phyloP scores from a whole-genome alignment of 2,329 filamentous ascomycete species.

The Hypoxylon sp. region DNA sequence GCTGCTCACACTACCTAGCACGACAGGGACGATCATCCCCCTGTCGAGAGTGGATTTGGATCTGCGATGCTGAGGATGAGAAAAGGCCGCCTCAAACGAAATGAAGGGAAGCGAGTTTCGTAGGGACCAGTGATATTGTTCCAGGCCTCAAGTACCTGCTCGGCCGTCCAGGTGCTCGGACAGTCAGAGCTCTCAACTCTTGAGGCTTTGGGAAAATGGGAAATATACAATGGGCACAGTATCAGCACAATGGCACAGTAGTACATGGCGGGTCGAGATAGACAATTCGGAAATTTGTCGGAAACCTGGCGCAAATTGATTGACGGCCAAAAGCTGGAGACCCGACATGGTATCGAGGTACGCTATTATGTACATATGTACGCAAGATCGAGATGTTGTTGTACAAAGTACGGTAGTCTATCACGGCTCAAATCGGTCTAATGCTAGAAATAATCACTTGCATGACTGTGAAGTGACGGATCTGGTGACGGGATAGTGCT shows the following conservation, averaged over 20 bases:
- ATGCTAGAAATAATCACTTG: conserved; percentile 21
- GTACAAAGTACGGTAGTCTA: neutral
- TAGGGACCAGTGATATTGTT: conserved; percentile 20
- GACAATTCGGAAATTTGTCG: conserved; percentile 11
- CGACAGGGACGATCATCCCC: no score
- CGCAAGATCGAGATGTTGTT: no score
- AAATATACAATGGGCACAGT: no score
- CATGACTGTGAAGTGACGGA: conserved; percentile 31
- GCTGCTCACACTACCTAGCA: conserved; percentile 18
- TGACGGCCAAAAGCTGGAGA: conserved; percentile 17
- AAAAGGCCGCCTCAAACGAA: conserved; percentile 34
- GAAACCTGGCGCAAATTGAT: neutral
- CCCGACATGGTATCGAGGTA: conserved; percentile 11
- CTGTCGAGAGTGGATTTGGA: conserved; percentile 21
- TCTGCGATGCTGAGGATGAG: conserved; percentile 21
- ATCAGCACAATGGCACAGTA: no score
- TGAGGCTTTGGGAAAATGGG: no score
- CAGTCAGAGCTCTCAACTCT: no score
- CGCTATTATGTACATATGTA: conserved; percentile 4
- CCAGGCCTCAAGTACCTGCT: conserved; percentile 8
- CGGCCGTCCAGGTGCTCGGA: no score
- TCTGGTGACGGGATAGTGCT: conserved; percentile 5
- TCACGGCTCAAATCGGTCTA: neutral
- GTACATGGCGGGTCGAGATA: conserved; percentile 5
- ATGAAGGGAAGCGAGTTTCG: conserved; percentile 40